Evolutionary conservation across 768 basidiomycete genomes (phyloP), one percentile per base, ranked within the genome.

Genomic region (Lactarius sp.): DNA sequence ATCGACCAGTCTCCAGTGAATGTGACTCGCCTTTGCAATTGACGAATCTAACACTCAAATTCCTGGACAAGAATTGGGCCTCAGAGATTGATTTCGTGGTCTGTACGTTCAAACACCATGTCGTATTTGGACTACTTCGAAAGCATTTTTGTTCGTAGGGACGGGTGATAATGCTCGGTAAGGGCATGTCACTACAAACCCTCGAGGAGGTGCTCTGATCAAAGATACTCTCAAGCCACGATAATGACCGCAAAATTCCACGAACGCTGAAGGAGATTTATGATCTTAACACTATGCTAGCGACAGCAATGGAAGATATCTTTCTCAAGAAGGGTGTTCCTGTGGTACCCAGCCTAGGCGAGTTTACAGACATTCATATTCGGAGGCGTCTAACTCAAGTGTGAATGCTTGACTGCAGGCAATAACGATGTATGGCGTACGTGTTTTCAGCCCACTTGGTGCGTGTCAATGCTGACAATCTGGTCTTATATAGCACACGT

Each of bases 351-450:
- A 89, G 84, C 74, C 77, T 97, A 62, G 90, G 89, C 85, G 69
- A 69, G 80, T 64, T 70, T 13, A 14, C 66, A 33, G 33, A 60
- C 58, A 51, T 62, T 60, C 56, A 36, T 52, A 36, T 33, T 31
- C 14, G 22, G 8, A 39, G 20, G 20, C 34, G 27, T 37, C 37
- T 39, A 6, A 56, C 44, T 46, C 47, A 42, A 36, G 39, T 34
- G 54, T 27, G 34, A 66, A 50, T 60, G 54, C 56, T 36, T 37
- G 33, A 54, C 46, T 54, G 49, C 37, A 90, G 92, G 92, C 27
- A 95, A 95, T 74, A 95, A 95, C 73, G 93, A 95, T 77, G 81
- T 95, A 54, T 94, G 90, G 84, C 92, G 88, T 90, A 75, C 79
- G 86, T 77, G 16, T 7, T 52, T 31, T 16, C 64, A 52, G 41